Evolutionary conservation across 495 filamentous ascomycete genomes (phyloP).

Genomic region (Opeltia flavorubescens): DNA sequence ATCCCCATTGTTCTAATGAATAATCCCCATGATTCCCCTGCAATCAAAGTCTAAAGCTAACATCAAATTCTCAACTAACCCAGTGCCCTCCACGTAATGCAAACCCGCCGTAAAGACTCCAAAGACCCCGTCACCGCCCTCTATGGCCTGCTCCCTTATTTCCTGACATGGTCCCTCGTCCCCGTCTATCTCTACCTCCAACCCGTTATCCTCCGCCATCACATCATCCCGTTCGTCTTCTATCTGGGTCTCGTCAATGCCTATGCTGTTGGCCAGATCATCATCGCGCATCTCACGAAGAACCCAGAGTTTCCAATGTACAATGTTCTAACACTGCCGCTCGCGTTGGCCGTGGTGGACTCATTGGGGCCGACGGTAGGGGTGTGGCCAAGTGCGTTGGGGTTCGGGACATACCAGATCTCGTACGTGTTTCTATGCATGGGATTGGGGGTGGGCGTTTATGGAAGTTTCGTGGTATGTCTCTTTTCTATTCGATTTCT

Average conservation of each 20-base stretch:
- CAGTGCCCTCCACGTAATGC: slow-evolving; percentile 70
- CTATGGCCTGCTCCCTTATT: slow-evolving; percentile 68
- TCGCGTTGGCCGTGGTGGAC: slow-evolving; percentile 62
- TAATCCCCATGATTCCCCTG: background rate
- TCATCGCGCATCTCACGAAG: slow-evolving; percentile 80
- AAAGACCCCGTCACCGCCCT: slow-evolving; percentile 59
- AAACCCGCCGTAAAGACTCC: slow-evolving; percentile 56
- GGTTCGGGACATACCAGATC: slow-evolving; percentile 62
- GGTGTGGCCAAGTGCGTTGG: slow-evolving; percentile 67
- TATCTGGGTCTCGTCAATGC: slow-evolving; percentile 83
- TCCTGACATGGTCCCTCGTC: slow-evolving; percentile 57
- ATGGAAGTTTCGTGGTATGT: slow-evolving; percentile 83
- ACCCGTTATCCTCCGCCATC: slow-evolving; percentile 62
- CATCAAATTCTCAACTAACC: slow-evolving; percentile 2
- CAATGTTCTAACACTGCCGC: slow-evolving; percentile 61
- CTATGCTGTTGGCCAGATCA: slow-evolving; percentile 88
- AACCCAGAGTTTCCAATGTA: slow-evolving; percentile 64
- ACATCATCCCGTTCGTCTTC: slow-evolving; percentile 76
- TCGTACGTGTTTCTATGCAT: slow-evolving; percentile 75
- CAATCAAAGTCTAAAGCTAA: background rate
- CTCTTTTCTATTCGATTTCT: too few relatives aligned
- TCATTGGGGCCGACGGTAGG: slow-evolving; percentile 56
- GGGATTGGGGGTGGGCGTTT: slow-evolving; percentile 68
- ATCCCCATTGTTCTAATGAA: too few relatives aligned
- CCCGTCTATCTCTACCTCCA: slow-evolving; percentile 69